These are phyloP conservation scores for Xylaria multiplex DNA, from an alignment of 2,329 filamentous ascomycete genomes.

Conservation along the genomic window DNA sequence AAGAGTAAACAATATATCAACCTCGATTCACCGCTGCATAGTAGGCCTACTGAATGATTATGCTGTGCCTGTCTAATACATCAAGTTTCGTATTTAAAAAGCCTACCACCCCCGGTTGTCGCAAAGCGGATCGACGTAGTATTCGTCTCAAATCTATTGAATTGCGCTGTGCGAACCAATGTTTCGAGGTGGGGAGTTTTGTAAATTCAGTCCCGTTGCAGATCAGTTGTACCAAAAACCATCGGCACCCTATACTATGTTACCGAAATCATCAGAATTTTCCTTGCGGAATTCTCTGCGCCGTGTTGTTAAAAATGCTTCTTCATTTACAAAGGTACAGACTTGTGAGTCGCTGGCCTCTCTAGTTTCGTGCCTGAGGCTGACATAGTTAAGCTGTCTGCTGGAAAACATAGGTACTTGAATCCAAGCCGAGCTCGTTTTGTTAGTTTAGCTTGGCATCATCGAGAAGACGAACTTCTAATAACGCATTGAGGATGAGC, in stretches of 20 bases:
- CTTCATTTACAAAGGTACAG: background rate
- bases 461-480: background rate
- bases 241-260: background rate
- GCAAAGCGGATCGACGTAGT: constrained; percentile 30
- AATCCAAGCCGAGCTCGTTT: background rate
- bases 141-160: constrained; percentile 32
- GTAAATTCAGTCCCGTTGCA: constrained; percentile 25
- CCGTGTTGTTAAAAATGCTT: background rate
- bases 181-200: constrained; percentile 25
- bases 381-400: background rate
- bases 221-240: constrained; percentile 12
- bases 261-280: constrained; percentile 3
- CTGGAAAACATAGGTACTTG: constrained; percentile 2
- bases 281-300: background rate
- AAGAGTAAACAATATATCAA: background rate
- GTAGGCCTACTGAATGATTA: too few species aligned
- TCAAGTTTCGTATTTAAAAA: constrained; percentile 22
- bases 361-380: background rate
- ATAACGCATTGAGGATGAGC: constrained; percentile 27
- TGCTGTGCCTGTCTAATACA: background rate
- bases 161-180: constrained; percentile 29
- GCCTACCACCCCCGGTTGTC: constrained; percentile 8
- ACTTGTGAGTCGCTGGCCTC: background rate
- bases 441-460: background rate
- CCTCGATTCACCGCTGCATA: background rate